Conservation (phyloP, 2,329 filamentous ascomycete species). For the Fonsecaea monophora region DNA sequence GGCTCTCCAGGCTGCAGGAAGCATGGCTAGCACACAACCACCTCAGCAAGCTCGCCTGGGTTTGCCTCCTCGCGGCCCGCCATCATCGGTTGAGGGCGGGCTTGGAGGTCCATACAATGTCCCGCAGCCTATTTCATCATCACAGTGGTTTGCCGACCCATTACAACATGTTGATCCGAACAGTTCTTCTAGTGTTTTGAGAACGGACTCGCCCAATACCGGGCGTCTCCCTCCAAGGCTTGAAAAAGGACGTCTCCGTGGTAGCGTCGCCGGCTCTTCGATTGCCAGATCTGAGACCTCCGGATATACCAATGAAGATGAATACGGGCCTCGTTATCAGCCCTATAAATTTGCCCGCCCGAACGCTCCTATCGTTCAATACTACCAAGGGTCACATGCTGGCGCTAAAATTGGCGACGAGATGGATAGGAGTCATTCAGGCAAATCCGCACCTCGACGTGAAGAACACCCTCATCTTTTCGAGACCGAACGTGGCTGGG, state of each 20-base stretch:
- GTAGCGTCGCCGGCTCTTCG: conserved; percentile 6
- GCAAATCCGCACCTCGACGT: no score
- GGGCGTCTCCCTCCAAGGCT: background rate
- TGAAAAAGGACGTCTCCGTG: background rate
- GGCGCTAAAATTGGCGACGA: background rate
- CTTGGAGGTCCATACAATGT: background rate
- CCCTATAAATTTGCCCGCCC: conserved; percentile 10
- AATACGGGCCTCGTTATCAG: conserved; percentile 57
- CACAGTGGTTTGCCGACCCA: background rate
- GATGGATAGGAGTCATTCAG: background rate
- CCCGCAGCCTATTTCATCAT: background rate
- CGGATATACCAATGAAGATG: conserved; percentile 52
- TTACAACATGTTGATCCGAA: background rate
- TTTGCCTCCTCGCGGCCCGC: conserved; percentile 3
- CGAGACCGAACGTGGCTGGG: conserved; percentile 6
- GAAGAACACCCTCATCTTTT: background rate
- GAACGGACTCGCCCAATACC: background rate
- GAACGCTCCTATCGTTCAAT: background rate
- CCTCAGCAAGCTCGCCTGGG: conserved; percentile 1
- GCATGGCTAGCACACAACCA: background rate
- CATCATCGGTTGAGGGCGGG: background rate
- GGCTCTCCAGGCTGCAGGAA: conserved; percentile 20
- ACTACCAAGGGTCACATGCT: background rate
- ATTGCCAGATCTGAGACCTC: conserved; percentile 32
- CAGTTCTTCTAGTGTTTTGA: background rate